A percentile compares a stretch with the other conserved stretches of the same genome.
These are phyloP conservation scores for Thelonectria rubi DNA, from an alignment of 2,329 filamentous ascomycete species.

Conservation along the genomic window DNA sequence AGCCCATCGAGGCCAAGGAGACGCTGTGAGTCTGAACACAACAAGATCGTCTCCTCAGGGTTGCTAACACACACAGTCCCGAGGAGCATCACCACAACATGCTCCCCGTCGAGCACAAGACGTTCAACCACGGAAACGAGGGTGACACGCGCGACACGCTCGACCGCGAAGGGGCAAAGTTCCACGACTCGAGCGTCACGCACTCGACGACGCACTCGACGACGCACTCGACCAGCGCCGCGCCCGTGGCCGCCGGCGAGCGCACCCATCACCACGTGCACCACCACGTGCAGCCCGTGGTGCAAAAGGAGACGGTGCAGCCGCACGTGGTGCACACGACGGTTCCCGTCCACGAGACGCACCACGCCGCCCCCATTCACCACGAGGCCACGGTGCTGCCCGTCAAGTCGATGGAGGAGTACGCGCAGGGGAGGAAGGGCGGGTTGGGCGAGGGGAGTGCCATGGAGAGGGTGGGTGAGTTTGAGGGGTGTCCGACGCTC, in stretches of 20 bases:
- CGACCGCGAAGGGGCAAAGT: constrained; percentile 57
- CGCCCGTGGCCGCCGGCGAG: constrained; percentile 43
- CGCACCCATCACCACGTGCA: constrained; percentile 61
- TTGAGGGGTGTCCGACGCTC: constrained; percentile 64
- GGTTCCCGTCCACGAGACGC: constrained; percentile 75
- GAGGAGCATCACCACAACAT: constrained; percentile 71
- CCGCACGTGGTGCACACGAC: constrained; percentile 76
- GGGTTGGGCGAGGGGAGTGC: constrained; percentile 58
- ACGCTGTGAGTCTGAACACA: constrained; percentile 51
- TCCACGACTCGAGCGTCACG: constrained; percentile 41
- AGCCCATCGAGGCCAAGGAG: constrained; percentile 61
- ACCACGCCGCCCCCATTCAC: constrained; percentile 72
- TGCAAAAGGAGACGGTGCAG: constrained; percentile 75
- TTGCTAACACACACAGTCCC: constrained; percentile 48
- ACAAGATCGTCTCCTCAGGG: too few relatives aligned
- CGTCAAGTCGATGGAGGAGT: constrained; percentile 71
- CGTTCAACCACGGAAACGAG: constrained; percentile 68
- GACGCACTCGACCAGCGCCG: constrained; percentile 39
- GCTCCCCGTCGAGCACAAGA: constrained; percentile 66
- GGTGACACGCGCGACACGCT: constrained; percentile 57
- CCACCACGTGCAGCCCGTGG: constrained; percentile 74
- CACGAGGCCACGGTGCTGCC: constrained; percentile 72
- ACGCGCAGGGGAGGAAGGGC: constrained; percentile 56
- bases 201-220: constrained; percentile 35
- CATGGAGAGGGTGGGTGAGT: constrained; percentile 64